Evolutionary conservation across 2,329 filamentous ascomycete species (phyloP).

Genomic region (Colletotrichum zoysiae): DNA sequence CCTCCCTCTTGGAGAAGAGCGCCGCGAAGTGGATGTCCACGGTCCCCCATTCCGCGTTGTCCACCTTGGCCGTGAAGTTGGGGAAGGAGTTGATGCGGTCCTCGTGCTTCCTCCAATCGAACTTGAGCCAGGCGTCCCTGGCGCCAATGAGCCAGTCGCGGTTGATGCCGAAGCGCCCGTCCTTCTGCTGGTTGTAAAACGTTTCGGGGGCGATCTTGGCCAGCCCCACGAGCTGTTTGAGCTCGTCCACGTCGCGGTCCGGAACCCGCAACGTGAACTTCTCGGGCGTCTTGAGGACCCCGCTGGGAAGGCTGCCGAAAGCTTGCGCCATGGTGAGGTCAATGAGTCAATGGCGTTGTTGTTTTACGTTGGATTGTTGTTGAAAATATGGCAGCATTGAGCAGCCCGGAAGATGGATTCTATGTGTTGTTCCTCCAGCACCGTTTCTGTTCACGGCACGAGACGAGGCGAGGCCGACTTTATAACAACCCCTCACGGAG

Average conservation of each 20-base stretch:
- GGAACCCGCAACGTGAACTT: constrained; percentile 57
- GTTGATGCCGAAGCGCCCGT: constrained; percentile 58
- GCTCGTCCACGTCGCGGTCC: constrained; percentile 58
- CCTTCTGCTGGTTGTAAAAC: constrained; percentile 60
- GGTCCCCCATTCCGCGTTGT: constrained; percentile 50
- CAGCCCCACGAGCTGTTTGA: constrained; percentile 60
- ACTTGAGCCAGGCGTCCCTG: constrained; percentile 58
- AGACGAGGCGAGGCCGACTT: too few relatives aligned
- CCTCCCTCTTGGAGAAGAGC: constrained; percentile 63
- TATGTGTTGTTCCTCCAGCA: too few relatives aligned
- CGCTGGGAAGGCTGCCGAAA: constrained; percentile 23
- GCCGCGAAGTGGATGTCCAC: constrained; percentile 66
- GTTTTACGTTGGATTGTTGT: too few relatives aligned
- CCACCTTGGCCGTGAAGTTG: constrained; percentile 58
- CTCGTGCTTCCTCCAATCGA: constrained; percentile 59
- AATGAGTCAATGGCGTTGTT: too few relatives aligned
- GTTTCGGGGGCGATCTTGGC: constrained; percentile 62
- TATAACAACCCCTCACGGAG: too few relatives aligned
- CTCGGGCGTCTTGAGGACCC: constrained; percentile 20
- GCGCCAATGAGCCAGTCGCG: constrained; percentile 60
- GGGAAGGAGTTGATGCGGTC: constrained; percentile 60
- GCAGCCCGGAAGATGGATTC: background rate
- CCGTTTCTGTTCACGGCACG: too few relatives aligned
- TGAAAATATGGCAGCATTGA: background rate
- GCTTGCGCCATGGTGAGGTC: constrained; percentile 27